A percentile compares a stretch with the other conserved stretches of the same genome.
Evolutionary conservation across 768 basidiomycete species (phyloP).

Genomic region (Leccinum arenicola): DNA sequence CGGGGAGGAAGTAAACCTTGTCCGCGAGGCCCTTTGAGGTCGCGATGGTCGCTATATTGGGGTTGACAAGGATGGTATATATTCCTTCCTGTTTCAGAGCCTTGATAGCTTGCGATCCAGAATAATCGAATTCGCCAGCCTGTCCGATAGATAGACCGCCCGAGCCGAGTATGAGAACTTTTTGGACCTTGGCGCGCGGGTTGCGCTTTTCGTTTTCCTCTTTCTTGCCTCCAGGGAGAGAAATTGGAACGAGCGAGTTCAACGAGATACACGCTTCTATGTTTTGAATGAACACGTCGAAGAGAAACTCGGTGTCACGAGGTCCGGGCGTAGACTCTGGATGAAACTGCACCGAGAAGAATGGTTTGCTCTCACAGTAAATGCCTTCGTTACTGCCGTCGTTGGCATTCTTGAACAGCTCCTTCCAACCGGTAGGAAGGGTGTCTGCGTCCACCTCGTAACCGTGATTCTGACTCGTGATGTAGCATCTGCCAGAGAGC

Average conservation of each 20-base stretch:
- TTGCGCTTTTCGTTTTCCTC: conserved; percentile 76
- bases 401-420: conserved; percentile 94
- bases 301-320: conserved; percentile 97
- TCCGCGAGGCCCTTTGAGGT: conserved; percentile 97
- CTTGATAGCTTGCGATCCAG: conserved; percentile 98
- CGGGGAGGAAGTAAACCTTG: conserved; percentile 99
- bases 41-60: conserved; percentile 98
- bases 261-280: conserved; percentile 70
- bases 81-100: conserved; percentile 99
- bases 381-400: conserved; percentile 98
- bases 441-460: conserved; percentile 86
- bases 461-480: conserved; percentile 99
- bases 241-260: conserved; percentile 51
- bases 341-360: conserved; percentile 99
- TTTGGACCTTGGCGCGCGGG: conserved; percentile 76
- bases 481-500: conserved; percentile 94
- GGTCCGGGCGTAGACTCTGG: conserved; percentile 97
- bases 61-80: conserved; percentile 98
- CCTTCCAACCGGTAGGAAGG: conserved; percentile 84
- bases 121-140: conserved; percentile 99
- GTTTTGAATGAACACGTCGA: conserved; percentile 94
- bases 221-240: conserved; percentile 76
- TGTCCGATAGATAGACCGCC: conserved; percentile 98
- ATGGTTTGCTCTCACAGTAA: conserved; percentile 87
- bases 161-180: conserved; percentile 96